Percentiles rank a stretch among this genome's conserved stretches.
Evolutionary conservation across 139 green algal genomes (phyloP).

Genomic region (Micromonas pusilla): DNA sequence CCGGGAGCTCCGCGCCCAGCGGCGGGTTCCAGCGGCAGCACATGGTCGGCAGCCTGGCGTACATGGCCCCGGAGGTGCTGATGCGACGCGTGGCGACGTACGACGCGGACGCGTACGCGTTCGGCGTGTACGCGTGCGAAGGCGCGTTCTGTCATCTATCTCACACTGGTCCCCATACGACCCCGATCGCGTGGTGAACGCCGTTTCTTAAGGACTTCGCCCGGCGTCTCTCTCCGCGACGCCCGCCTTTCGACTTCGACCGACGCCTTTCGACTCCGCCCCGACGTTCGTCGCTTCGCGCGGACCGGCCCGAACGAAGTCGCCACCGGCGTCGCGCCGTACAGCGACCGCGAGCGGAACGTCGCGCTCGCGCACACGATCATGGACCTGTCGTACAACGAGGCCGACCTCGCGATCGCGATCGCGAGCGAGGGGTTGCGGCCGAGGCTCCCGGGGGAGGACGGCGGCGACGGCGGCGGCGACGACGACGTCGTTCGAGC

Average conservation of each 20-base stretch:
- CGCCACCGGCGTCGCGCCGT: conserved; percentile 47
- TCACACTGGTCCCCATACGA: no score
- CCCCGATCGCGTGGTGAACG: no score
- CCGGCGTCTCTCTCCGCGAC: no score
- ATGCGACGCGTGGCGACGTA: conserved; percentile 28
- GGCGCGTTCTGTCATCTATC: no score
- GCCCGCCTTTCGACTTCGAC: no score
- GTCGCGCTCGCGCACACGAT: conserved; percentile 80
- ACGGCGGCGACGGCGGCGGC: conserved; percentile 38
- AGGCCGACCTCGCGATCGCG: conserved; percentile 70
- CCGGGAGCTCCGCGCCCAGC: neutral
- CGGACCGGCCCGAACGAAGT: conserved; percentile 24
- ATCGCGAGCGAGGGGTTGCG: conserved; percentile 70
- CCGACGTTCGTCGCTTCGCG: no score
- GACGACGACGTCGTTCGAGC: conserved; percentile 31
- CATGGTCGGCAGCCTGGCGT: conserved; percentile 74
- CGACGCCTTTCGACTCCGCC: no score
- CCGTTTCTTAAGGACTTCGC: no score
- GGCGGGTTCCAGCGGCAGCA: conserved; percentile 20
- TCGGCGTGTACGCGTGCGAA: conserved; percentile 67
- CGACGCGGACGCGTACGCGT: conserved; percentile 72
- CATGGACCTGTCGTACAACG: conserved; percentile 81
- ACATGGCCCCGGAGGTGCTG: conserved; percentile 83
- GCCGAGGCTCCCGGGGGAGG: conserved; percentile 60
- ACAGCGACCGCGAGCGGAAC: conserved; percentile 70